Evolutionary conservation across 768 basidiomycete species (phyloP).

Genomic region (Pholiota conissans): DNA sequence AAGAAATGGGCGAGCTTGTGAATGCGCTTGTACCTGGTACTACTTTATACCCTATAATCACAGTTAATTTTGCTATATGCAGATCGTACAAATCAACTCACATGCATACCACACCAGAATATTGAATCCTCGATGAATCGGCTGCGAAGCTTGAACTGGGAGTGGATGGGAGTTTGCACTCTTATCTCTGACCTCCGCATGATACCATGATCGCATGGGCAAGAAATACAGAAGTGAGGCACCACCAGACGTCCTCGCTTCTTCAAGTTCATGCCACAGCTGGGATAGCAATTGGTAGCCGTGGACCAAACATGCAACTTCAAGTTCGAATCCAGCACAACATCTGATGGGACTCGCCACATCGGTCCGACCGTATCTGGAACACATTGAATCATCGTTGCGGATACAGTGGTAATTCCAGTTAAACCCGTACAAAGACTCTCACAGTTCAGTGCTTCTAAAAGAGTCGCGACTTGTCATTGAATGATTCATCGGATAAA

Average conservation of each 20-base stretch:
- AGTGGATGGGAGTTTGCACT: not conserved
- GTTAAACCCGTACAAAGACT: not conserved
- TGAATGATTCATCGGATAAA: not conserved
- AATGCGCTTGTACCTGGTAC: not conserved
- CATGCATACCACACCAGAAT: too few relatives aligned
- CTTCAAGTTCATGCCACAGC: not conserved
- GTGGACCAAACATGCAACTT: not conserved
- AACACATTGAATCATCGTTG: not conserved
- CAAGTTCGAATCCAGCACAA: not conserved
- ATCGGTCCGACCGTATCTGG: conserved; percentile 3
- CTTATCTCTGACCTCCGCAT: not conserved
- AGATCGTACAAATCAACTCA: not conserved
- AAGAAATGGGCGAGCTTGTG: not conserved
- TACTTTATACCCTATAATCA: not conserved
- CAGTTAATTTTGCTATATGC: not conserved
- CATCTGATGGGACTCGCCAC: not conserved
- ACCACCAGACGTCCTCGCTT: not conserved
- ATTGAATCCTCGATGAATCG: too few relatives aligned
- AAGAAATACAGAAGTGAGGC: not conserved
- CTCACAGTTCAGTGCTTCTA: not conserved
- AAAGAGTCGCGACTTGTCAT: not conserved
- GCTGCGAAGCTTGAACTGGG: too few relatives aligned
- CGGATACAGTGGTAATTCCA: not conserved
- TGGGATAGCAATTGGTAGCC: too few relatives aligned
- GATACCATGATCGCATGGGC: not conserved